Evolutionary conservation across 1,284 basidiomycete genomes (phyloP).

Genomic region (Fistulinella staudtii): DNA sequence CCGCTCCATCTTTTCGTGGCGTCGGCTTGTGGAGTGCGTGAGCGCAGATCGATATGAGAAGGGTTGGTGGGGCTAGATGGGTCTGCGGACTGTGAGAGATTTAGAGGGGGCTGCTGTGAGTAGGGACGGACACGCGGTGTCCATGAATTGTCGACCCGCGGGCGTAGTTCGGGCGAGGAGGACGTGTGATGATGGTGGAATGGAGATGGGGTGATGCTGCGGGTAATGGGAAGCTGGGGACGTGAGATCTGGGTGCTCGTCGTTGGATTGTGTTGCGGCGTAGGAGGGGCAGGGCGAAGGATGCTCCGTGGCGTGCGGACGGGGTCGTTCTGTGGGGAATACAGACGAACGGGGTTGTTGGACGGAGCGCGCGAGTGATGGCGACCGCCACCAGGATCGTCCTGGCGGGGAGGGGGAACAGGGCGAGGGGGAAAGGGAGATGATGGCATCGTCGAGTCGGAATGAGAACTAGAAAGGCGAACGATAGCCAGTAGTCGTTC

Average conservation of each 20-base stretch:
- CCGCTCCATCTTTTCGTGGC: conserved; percentile 6
- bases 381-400: conserved; percentile 3
- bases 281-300: conserved; percentile 15
- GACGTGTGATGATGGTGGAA: conserved; percentile 24
- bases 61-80: not conserved
- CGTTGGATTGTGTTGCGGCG: conserved; percentile 4
- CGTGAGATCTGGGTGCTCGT: conserved; percentile 2
- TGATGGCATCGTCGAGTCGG: conserved; percentile 11
- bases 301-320: conserved; percentile 15
- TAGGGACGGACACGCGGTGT: conserved; percentile 20
- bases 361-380: conserved; percentile 2
- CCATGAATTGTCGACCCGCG: conserved; percentile 20
- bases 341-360: not conserved
- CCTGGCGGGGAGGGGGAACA: conserved; percentile 5
- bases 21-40: conserved; percentile 10
- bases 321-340: conserved; percentile 9
- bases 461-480: no score
- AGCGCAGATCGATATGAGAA: conserved; percentile 11
- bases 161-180: conserved; percentile 25
- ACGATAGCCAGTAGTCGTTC: no score
- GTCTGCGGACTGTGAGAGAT: conserved; percentile 5
- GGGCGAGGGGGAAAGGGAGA: conserved; percentile 22
- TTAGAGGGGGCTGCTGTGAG: conserved; percentile 12
- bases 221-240: conserved; percentile 11
- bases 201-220: conserved; percentile 6